Conservation (phyloP, 1,284 basidiomycete species). For the Pseudozyma sp. region DNA sequence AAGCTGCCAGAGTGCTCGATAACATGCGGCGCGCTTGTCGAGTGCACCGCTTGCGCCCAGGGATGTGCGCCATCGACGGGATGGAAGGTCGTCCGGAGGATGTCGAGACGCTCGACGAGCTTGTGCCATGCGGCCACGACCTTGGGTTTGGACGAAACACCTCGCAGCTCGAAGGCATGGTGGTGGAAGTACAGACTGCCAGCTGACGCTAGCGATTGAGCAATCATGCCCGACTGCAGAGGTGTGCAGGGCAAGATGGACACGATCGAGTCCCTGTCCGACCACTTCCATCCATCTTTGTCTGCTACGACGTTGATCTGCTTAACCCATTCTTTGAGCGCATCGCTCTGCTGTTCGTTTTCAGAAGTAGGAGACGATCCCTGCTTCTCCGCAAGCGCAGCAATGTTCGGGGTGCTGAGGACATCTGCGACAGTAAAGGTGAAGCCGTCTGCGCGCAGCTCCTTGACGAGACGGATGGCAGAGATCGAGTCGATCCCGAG, state of each 20-base stretch:
- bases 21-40: slow-evolving; percentile 8
- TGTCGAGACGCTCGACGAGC: slow-evolving; percentile 47
- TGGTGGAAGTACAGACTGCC: slow-evolving; percentile 59
- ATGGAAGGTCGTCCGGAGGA: slow-evolving; percentile 62
- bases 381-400: slow-evolving; percentile 44
- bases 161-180: slow-evolving; percentile 37
- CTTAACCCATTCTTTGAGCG: slow-evolving; percentile 14
- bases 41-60: slow-evolving; percentile 57
- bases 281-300: slow-evolving; percentile 20
- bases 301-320: slow-evolving; percentile 8
- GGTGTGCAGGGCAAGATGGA: slow-evolving; percentile 63
- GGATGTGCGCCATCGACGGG: slow-evolving; percentile 40
- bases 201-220: slow-evolving; percentile 50
- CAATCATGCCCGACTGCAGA: slow-evolving; percentile 65
- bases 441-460: slow-evolving; percentile 31
- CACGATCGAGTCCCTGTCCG: slow-evolving; percentile 26
- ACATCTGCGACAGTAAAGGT: slow-evolving; percentile 48
- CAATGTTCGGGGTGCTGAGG: slow-evolving; percentile 47
- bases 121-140: slow-evolving; percentile 39
- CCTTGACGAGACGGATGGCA: slow-evolving; percentile 54
- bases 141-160: slow-evolving; percentile 1
- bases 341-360: neutral
- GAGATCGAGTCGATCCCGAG: slow-evolving; percentile 66
- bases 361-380: neutral
- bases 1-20: slow-evolving; percentile 21